Evolutionary conservation across 805 yeast genomes (phyloP).

Genomic region (Ogataea polymorpha): DNA sequence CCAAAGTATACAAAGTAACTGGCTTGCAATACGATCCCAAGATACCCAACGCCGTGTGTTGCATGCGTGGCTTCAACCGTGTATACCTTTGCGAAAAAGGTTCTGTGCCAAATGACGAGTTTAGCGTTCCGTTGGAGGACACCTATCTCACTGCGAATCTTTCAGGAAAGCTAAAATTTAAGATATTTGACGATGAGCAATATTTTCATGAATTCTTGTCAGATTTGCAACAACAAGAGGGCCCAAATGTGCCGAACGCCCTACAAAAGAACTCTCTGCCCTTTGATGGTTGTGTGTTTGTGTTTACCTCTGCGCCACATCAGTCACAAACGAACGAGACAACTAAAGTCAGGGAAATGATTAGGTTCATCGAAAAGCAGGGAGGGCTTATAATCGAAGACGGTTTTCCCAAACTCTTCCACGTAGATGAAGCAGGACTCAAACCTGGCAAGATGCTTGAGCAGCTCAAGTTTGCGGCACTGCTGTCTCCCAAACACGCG

Average conservation of each 20-base stretch:
- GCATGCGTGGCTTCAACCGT: constrained; percentile 61
- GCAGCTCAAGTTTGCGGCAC: constrained; percentile 54
- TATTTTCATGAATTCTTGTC: constrained; percentile 13
- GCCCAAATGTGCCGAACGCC: not conserved
- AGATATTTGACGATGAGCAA: constrained; percentile 15
- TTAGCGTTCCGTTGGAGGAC: constrained; percentile 26
- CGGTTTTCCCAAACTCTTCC: constrained; percentile 10
- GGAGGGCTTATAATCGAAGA: constrained; percentile 42
- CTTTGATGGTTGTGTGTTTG: constrained; percentile 38
- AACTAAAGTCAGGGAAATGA: constrained; percentile 32
- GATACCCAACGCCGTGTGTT: constrained; percentile 35
- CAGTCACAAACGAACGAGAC: constrained; percentile 1
- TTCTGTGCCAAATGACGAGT: constrained; percentile 17
- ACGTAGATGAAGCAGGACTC: not conserved
- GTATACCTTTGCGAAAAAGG: constrained; percentile 36
- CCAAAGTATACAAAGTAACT: constrained; percentile 39
- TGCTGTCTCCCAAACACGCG: constrained; percentile 54
- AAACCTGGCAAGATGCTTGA: constrained; percentile 1
- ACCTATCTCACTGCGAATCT: constrained; percentile 32
- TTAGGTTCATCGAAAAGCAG: constrained; percentile 35
- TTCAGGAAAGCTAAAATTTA: constrained; percentile 30
- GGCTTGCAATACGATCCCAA: constrained; percentile 38
- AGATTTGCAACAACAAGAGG: constrained; percentile 4
- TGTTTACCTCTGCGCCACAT: constrained; percentile 29
- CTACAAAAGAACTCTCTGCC: not conserved